These are phyloP conservation scores for Coriaria nepalensis DNA, from an alignment of 306 rosid species.

Conservation along the genomic window DNA sequence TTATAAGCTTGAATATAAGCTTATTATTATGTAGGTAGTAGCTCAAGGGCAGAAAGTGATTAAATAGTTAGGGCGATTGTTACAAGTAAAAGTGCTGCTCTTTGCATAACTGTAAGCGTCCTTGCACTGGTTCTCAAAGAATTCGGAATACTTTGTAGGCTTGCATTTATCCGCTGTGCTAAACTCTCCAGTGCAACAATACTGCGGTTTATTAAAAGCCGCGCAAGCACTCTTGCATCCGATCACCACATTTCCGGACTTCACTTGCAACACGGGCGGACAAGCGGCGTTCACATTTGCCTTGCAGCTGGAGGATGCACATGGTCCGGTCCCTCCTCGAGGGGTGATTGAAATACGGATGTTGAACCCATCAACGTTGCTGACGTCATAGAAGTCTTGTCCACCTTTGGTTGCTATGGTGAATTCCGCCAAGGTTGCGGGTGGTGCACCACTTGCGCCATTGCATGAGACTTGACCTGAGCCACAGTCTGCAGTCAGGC, in stretches of 20 bases:
- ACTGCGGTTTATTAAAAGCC: slow-evolving; percentile 22
- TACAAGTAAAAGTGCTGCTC: no score
- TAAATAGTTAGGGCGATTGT: not conserved
- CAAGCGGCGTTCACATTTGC: not conserved
- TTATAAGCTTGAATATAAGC: no score
- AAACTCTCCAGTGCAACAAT: slow-evolving; percentile 32
- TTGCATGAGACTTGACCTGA: not conserved
- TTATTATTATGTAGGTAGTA: no score
- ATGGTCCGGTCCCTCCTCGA: slow-evolving; percentile 25
- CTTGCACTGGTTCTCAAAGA: slow-evolving; percentile 34
- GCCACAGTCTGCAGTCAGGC: slow-evolving; percentile 5
- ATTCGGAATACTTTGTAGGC: slow-evolving; percentile 22
- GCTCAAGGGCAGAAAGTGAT: no score
- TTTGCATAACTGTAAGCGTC: slow-evolving; percentile 54
- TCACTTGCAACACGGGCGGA: not conserved
- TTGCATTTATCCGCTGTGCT: slow-evolving; percentile 17
- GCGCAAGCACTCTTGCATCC: slow-evolving; percentile 39
- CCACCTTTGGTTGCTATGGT: not conserved
- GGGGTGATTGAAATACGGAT: slow-evolving; percentile 33
- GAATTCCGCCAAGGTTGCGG: slow-evolving; percentile 4
- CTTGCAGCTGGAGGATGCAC: slow-evolving; percentile 7
- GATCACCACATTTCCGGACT: slow-evolving; percentile 23
- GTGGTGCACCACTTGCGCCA: slow-evolving; percentile 12
- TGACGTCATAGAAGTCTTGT: slow-evolving; percentile 7
- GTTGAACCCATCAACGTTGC: slow-evolving; percentile 23